Percentiles rank a stretch among this genome's conserved stretches.
Evolutionary conservation across 306 rosid species (phyloP).

Genomic region (apple (Malus domestica)): DNA sequence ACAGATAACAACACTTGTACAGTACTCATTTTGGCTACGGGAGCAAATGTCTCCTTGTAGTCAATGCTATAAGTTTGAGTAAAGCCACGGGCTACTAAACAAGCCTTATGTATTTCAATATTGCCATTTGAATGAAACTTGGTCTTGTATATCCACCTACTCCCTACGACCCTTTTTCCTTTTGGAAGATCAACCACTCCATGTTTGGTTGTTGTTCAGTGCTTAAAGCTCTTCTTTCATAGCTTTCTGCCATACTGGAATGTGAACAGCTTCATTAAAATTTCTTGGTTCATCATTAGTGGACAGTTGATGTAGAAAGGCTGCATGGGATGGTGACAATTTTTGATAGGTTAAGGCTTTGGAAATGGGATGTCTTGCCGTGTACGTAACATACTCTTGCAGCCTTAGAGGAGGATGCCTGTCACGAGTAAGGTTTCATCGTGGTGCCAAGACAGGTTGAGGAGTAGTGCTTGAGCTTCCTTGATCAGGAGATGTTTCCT

Average conservation of each 20-base stretch:
- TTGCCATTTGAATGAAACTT: no score
- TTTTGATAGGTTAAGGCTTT: no score
- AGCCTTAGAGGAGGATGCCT: no score
- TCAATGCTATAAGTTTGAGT: no score
- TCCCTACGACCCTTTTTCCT: background rate
- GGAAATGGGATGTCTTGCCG: background rate
- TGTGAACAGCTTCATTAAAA: background rate
- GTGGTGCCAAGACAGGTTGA: no score
- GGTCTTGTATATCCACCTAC: background rate
- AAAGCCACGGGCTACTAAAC: no score
- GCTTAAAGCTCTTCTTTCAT: background rate
- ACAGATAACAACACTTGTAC: no score
- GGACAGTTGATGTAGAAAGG: background rate
- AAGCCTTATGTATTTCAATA: no score
- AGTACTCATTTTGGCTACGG: no score
- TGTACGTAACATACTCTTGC: no score
- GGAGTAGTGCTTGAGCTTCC: accelerated
- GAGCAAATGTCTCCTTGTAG: no score
- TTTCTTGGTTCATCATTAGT: no score
- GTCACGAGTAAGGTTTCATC: background rate
- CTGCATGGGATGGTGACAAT: background rate
- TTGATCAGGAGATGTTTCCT: background rate
- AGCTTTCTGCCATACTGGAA: background rate
- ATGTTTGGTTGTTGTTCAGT: background rate
- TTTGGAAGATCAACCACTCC: background rate